A percentile compares a stretch with the other conserved stretches of the same genome.
These are phyloP conservation scores for Suillus sp. DNA, from an alignment of 768 basidiomycete species.

Conservation along the genomic window DNA sequence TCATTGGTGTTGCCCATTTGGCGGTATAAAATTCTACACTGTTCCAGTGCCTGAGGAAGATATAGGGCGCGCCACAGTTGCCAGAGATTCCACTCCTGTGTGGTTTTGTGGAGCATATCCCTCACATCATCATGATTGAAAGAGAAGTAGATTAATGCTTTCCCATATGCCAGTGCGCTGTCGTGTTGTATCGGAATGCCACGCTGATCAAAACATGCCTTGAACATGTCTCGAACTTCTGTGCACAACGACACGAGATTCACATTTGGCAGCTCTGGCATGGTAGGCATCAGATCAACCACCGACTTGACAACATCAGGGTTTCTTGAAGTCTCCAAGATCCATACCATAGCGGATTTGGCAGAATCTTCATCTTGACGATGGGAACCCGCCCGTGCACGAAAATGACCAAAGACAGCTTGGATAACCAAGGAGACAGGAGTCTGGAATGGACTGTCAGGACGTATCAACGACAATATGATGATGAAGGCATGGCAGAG, in stretches of 20 bases:
- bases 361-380: background rate
- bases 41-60: background rate
- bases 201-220: conserved; percentile 1
- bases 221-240: conserved; percentile 1
- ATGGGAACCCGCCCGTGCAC: background rate
- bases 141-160: background rate
- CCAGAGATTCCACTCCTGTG: background rate
- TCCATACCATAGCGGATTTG: conserved; percentile 3
- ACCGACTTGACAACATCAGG: conserved; percentile 14
- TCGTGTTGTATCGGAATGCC: background rate
- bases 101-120: background rate
- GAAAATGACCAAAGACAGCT: background rate
- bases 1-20: background rate
- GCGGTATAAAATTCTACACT: background rate
- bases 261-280: background rate
- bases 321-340: conserved; percentile 18
- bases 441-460: conserved; percentile 8
- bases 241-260: background rate
- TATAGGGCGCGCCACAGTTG: background rate
- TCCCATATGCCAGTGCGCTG: background rate
- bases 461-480: background rate
- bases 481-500: background rate
- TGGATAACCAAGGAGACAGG: background rate
- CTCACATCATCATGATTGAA: background rate
- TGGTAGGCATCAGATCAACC: conserved; percentile 10